Evolutionary conservation across 495 filamentous ascomycete species (phyloP).

Genomic region (Penicillium diatomitis): DNA sequence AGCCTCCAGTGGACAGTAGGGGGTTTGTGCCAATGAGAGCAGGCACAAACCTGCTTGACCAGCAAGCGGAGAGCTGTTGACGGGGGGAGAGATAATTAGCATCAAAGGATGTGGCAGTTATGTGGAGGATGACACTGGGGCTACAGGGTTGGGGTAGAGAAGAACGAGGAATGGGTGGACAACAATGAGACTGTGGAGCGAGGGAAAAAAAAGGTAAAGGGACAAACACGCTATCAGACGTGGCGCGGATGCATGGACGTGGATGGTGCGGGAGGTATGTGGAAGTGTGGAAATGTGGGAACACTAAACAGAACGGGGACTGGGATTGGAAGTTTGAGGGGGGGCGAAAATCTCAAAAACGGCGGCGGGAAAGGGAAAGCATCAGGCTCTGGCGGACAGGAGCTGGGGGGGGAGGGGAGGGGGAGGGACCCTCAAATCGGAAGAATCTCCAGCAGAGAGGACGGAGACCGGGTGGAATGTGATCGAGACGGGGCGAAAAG

Average conservation of each 20-base stretch:
- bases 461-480: too few relatives aligned
- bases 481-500: too few relatives aligned
- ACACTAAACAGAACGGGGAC: constrained; percentile 5
- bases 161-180: background rate
- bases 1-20: too few relatives aligned
- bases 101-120: background rate
- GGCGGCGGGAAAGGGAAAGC: constrained; percentile 5
- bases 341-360: constrained; percentile 21
- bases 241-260: constrained; percentile 18
- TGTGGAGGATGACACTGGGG: background rate
- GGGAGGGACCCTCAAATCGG: background rate
- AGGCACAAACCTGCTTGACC: background rate
- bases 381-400: background rate
- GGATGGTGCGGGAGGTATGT: constrained; percentile 10
- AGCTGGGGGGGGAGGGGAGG: background rate
- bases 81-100: too few relatives aligned
- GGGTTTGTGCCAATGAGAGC: too few relatives aligned
- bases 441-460: too few relatives aligned
- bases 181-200: background rate
- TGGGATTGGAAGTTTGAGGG: background rate
- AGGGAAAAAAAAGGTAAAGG: background rate
- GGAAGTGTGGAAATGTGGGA: constrained; percentile 7
- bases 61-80: constrained; percentile 6
- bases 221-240: constrained; percentile 8
- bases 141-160: background rate